Percentiles rank a stretch among this genome's conserved stretches.
Evolutionary conservation across 1,284 basidiomycete species (phyloP).

Genomic region (Mycena citricolor): DNA sequence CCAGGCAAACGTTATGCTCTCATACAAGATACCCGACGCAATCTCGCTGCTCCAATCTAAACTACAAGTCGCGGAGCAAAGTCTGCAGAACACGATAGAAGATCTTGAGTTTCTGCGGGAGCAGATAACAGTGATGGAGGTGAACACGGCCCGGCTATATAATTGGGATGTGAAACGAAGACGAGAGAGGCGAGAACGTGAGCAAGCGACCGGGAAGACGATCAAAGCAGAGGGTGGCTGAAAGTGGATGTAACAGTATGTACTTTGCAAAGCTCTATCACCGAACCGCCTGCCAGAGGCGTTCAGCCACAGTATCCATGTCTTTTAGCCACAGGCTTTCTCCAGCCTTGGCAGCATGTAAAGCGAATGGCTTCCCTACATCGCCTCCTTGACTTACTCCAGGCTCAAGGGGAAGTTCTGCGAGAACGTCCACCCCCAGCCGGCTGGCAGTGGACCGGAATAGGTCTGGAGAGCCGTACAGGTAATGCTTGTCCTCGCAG

Average conservation of each 20-base stretch:
- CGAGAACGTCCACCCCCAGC: slow-evolving; percentile 70
- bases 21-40: slow-evolving; percentile 87
- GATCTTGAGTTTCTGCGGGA: slow-evolving; percentile 94
- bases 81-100: slow-evolving; percentile 71
- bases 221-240: slow-evolving; percentile 9
- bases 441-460: slow-evolving; percentile 68
- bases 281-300: slow-evolving; percentile 10
- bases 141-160: slow-evolving; percentile 95
- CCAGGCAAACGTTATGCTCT: slow-evolving; percentile 97
- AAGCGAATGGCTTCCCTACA: slow-evolving; percentile 58
- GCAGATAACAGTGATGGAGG: slow-evolving; percentile 97
- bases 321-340: slow-evolving; percentile 13
- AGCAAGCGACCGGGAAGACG: slow-evolving; percentile 29
- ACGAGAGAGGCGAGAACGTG: slow-evolving; percentile 56
- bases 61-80: slow-evolving; percentile 72
- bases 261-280: slow-evolving; percentile 1
- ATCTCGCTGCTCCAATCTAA: slow-evolving; percentile 77
- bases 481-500: slow-evolving; percentile 69
- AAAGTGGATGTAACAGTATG: not conserved
- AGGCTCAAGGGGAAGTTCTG: slow-evolving; percentile 83
- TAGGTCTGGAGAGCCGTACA: slow-evolving; percentile 75
- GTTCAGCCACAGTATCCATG: slow-evolving; percentile 13
- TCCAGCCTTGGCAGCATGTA: slow-evolving; percentile 9
- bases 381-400: slow-evolving; percentile 80
- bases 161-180: slow-evolving; percentile 94